phyloP scores from a whole-genome alignment of 1,139 yeast species.

The Geotrichum klebahnii region DNA sequence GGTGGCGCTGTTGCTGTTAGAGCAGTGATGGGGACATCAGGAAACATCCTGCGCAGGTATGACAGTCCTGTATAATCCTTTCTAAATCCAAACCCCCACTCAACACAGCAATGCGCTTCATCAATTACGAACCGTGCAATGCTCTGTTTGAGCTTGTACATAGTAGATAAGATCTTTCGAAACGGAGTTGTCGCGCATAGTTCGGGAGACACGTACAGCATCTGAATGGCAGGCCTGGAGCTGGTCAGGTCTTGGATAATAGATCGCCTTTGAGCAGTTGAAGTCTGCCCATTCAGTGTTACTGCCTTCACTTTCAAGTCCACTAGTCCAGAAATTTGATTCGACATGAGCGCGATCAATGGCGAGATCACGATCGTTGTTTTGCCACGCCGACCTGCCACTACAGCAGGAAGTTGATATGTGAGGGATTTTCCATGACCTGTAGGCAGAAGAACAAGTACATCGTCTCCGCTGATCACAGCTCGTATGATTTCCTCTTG shows the following conservation, averaged over 20 bases:
- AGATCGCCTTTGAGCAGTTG: constrained; percentile 22
- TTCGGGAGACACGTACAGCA: constrained; percentile 87
- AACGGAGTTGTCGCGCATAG: constrained; percentile 32
- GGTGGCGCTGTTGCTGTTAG: constrained; percentile 73
- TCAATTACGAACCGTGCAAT: constrained; percentile 65
- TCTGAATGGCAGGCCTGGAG: constrained; percentile 24
- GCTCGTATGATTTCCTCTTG: constrained; percentile 73
- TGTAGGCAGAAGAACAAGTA: constrained; percentile 84
- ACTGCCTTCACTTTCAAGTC: constrained; percentile 61
- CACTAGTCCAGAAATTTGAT: constrained; percentile 70
- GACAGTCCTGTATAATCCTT: constrained; percentile 77
- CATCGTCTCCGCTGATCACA: constrained; percentile 65
- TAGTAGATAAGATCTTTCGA: constrained; percentile 24
- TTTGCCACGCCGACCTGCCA: constrained; percentile 36
- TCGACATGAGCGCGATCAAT: constrained; percentile 83
- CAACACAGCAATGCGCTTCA: constrained; percentile 89
- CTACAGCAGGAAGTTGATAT: constrained; percentile 82
- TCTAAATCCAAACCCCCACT: constrained; percentile 90
- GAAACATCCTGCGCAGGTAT: constrained; percentile 62
- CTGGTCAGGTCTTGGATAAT: constrained; percentile 27
- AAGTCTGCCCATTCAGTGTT: constrained; percentile 29
- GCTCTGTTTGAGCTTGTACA: constrained; percentile 20
- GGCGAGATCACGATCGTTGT: constrained; percentile 87
- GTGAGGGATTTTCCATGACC: constrained; percentile 92
- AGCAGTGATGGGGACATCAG: constrained; percentile 77